Evolutionary conservation across 129 eudicot species (phyloP).

Genomic region (Flaveria trinervia): DNA sequence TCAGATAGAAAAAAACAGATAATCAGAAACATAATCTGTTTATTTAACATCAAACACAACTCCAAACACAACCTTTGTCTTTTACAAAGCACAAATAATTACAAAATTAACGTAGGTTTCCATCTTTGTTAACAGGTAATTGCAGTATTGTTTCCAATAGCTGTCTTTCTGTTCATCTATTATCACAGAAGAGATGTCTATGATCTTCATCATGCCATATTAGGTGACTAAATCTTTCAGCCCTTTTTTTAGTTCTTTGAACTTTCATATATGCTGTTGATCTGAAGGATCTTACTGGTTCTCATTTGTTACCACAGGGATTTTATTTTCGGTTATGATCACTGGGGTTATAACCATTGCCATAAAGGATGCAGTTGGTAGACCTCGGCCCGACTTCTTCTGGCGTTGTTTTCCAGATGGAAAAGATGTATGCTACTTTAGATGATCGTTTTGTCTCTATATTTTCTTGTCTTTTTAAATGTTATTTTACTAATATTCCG

Average conservation of each 20-base stretch:
- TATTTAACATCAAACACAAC: not conserved
- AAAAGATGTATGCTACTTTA: constrained; percentile 38
- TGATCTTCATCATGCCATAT: constrained; percentile 56
- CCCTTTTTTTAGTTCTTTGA: not conserved
- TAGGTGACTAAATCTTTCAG: constrained; percentile 26
- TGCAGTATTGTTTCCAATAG: constrained; percentile 46
- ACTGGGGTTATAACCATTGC: constrained; percentile 51
- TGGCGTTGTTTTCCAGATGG: constrained; percentile 67
- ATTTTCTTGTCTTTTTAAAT: not conserved
- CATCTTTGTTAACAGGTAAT: constrained; percentile 33
- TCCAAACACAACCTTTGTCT: not conserved
- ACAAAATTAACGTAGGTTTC: not conserved
- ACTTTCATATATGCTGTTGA: not conserved
- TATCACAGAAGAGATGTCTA: constrained; percentile 45
- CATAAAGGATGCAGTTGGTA: constrained; percentile 54
- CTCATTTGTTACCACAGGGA: constrained; percentile 34
- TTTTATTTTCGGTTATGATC: constrained; percentile 50
- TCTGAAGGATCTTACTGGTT: not conserved
- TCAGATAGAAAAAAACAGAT: too few species aligned
- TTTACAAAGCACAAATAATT: not conserved
- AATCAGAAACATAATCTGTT: too few species aligned
- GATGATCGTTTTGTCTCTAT: not conserved
- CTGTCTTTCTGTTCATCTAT: constrained; percentile 41
- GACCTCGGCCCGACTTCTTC: constrained; percentile 65
- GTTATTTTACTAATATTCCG: constrained; percentile 1